These are phyloP conservation scores for Collybia nuda DNA, from an alignment of 768 basidiomycete species.

Conservation along the genomic window DNA sequence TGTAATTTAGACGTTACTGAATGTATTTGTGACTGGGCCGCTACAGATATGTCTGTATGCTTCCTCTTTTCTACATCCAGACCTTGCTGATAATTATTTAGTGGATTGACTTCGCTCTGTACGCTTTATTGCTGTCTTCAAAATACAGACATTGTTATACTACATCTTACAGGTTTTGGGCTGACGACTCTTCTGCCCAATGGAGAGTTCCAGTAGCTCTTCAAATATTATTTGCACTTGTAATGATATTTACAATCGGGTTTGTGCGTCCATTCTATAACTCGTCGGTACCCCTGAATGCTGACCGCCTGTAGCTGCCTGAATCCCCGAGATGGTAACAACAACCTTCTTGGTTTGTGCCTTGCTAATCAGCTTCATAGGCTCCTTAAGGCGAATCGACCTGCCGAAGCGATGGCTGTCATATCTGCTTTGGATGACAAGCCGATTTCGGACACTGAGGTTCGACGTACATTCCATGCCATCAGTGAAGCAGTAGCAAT, in stretches of 20 bases:
- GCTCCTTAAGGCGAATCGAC: slow-evolving; percentile 55
- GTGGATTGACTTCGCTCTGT: slow-evolving; percentile 70
- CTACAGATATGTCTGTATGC: slow-evolving; percentile 9
- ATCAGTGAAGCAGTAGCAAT: slow-evolving; percentile 52
- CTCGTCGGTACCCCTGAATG: background rate
- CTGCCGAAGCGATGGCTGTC: slow-evolving; percentile 57
- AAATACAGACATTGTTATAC: background rate
- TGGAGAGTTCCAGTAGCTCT: slow-evolving; percentile 66
- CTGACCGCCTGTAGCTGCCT: slow-evolving; percentile 39
- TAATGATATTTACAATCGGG: slow-evolving; percentile 48
- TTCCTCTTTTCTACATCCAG: background rate
- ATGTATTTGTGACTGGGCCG: slow-evolving; percentile 2
- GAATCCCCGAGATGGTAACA: slow-evolving; percentile 58
- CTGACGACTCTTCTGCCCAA: slow-evolving; percentile 47
- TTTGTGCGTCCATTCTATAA: slow-evolving; percentile 37
- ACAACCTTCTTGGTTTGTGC: background rate
- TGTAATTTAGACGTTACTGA: background rate
- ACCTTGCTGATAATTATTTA: slow-evolving; percentile 13
- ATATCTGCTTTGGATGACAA: slow-evolving; percentile 63
- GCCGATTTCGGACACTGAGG: slow-evolving; percentile 40
- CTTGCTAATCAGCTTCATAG: slow-evolving; percentile 31
- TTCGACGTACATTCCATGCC: slow-evolving; percentile 52
- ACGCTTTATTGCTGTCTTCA: slow-evolving; percentile 14
- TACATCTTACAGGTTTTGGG: slow-evolving; percentile 44
- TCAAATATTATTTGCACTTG: slow-evolving; percentile 54